Evolutionary conservation across 305 asterid genomes (phyloP), one percentile per base, ranked within the genome.

Genomic region (Nicotiana rustica): DNA sequence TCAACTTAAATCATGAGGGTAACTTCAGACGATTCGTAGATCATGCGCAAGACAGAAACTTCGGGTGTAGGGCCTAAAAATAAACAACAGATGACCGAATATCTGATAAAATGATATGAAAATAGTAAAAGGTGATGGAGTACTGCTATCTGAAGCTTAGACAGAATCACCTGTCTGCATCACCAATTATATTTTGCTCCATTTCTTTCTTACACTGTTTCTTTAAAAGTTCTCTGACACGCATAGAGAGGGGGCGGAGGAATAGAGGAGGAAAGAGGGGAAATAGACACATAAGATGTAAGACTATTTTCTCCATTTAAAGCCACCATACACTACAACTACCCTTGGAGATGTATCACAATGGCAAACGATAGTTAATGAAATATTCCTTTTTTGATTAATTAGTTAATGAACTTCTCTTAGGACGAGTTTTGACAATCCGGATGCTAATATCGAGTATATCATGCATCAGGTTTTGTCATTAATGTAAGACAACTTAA

Each of bases 111-210:
- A 55, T 15, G 66, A 15, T 8, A 75, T 35, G 4, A 31, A 8
- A 52, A 29, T 17, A 55, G 80, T 55, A 76, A 55, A 76, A 76
- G 66, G 49, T 52, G 80, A 75, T 29, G 47, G 29, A 8, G 62
- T 21, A 73, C 62, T 47, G 21, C 44, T 73, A 49, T 73, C 62
- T 49, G 62, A 73, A 21, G 80, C 66, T 75, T 75, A 75, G 21
- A 76, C 14, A 76, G 66, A 55, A 76, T 76, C 80, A 76, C 80
- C 80, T 76, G 80, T 29, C 65, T 55, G 66, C 31, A 76, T 55
- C 66, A 76, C 66, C 65, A 55, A 4, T 55, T 1, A 15, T 17
- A 76, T 76, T 47, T 76, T 55, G 66, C 66, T 76, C 49, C 80
- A 76, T 76, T 76, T 76, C 80, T 76, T 55, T 59, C 80, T 29